Percentiles rank a stretch among this genome's conserved stretches.
Evolutionary conservation across 129 eudicot species (phyloP).

Genomic region (Cynara cardunculus): DNA sequence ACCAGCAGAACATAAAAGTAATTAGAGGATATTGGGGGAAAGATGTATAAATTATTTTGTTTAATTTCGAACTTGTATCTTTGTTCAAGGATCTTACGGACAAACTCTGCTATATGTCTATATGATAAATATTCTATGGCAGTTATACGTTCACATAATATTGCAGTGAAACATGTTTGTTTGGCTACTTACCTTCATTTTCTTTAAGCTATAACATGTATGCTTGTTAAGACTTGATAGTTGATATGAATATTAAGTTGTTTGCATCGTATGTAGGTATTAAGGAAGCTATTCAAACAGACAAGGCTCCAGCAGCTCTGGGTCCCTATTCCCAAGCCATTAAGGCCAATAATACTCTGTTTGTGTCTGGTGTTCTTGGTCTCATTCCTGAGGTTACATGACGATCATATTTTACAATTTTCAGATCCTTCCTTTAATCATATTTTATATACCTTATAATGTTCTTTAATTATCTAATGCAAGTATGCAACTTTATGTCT

Average conservation of each 20-base stretch:
- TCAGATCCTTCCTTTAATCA: neutral
- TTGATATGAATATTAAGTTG: neutral
- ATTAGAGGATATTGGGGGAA: neutral
- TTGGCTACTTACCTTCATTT: neutral
- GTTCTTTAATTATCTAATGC: neutral
- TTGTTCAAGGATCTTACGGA: neutral
- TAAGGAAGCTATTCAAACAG: conserved; percentile 83
- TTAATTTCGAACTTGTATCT: neutral
- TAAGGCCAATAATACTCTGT: conserved; percentile 75
- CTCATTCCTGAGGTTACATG: conserved; percentile 78
- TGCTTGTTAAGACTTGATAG: neutral
- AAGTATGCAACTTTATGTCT: neutral
- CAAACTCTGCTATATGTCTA: neutral
- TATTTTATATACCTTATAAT: neutral
- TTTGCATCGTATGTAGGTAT: conserved; percentile 34
- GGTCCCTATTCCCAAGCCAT: conserved; percentile 96
- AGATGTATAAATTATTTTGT: neutral
- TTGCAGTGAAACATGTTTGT: neutral
- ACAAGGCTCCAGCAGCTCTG: conserved; percentile 94
- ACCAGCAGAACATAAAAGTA: neutral
- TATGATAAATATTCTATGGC: neutral
- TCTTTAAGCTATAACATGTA: neutral
- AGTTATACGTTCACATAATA: neutral
- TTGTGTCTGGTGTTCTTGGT: conserved; percentile 89
- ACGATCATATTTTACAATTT: neutral